Percentiles rank a stretch among this genome's conserved stretches.
phyloP scores from a whole-genome alignment of 495 filamentous ascomycete species.

The Viridothelium virens region DNA sequence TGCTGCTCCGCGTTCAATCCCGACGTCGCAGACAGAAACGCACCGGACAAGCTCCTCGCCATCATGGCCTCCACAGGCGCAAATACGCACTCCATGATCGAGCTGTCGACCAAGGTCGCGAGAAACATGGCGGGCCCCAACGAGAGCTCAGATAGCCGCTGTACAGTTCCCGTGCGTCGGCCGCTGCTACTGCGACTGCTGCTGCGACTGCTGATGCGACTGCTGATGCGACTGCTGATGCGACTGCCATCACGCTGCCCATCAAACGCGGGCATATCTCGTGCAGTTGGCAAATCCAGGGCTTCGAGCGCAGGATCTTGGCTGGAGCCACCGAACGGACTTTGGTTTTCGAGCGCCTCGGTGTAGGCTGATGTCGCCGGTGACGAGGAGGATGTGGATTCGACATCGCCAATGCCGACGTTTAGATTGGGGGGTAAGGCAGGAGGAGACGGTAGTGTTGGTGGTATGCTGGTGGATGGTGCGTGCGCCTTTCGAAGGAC shows the following conservation, averaged over 20 bases:
- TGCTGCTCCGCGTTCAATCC: background rate
- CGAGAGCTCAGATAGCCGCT: background rate
- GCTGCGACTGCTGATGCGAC: background rate
- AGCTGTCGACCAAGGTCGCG: background rate
- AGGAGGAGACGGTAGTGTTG: background rate
- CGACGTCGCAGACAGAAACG: background rate
- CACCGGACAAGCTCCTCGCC: background rate
- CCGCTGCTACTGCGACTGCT: background rate
- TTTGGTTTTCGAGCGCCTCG: background rate
- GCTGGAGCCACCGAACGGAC: background rate
- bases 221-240: background rate
- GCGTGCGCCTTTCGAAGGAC: background rate
- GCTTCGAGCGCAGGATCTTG: no score
- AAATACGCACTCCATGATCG: background rate
- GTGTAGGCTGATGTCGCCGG: background rate
- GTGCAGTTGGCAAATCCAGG: no score
- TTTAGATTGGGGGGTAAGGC: background rate
- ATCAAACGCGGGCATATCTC: no score
- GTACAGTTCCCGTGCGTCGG: background rate
- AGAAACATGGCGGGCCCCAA: background rate
- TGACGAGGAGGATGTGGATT: background rate
- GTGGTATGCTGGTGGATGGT: background rate
- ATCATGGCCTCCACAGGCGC: background rate
- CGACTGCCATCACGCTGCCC: no score
- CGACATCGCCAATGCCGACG: background rate